These are phyloP conservation scores for Botryotinia convoluta DNA, from an alignment of 2,329 filamentous ascomycete genomes.

Conservation along the genomic window DNA sequence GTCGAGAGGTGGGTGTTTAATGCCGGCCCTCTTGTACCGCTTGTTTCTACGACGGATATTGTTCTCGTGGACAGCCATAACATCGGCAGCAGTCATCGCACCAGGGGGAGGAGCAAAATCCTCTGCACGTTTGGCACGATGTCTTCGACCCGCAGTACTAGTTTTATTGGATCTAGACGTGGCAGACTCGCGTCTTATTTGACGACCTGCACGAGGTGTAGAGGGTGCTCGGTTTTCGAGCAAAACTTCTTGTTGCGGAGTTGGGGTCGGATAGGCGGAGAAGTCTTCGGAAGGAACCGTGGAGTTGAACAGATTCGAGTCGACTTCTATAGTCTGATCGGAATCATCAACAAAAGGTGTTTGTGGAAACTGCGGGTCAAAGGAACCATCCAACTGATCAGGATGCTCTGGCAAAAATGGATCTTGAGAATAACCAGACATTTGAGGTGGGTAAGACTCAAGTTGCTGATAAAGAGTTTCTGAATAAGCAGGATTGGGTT, in stretches of 20 bases:
- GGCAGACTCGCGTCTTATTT: neutral
- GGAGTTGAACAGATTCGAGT: neutral
- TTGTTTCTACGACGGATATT: neutral
- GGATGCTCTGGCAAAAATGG: neutral
- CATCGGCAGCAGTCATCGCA: neutral
- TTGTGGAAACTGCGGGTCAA: neutral
- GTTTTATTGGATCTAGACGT: neutral
- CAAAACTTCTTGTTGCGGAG: neutral
- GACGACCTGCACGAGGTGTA: neutral
- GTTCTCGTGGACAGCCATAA: neutral
- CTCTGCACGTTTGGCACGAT: neutral
- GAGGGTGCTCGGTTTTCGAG: neutral
- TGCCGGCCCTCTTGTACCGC: neutral
- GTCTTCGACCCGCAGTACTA: too few species aligned
- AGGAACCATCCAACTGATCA: neutral
- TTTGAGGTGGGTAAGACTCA: neutral
- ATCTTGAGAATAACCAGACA: neutral
- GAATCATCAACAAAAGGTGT: neutral
- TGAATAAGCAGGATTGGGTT: rapidly evolving
- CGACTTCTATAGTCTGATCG: neutral
- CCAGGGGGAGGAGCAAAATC: neutral
- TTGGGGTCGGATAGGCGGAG: neutral
- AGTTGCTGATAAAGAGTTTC: neutral
- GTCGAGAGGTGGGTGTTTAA: neutral
- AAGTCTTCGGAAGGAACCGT: neutral